A percentile compares a stretch with the other conserved stretches of the same genome.
These are phyloP conservation scores for Venturia pyrina DNA, from an alignment of 2,329 filamentous ascomycete genomes.

Conservation along the genomic window DNA sequence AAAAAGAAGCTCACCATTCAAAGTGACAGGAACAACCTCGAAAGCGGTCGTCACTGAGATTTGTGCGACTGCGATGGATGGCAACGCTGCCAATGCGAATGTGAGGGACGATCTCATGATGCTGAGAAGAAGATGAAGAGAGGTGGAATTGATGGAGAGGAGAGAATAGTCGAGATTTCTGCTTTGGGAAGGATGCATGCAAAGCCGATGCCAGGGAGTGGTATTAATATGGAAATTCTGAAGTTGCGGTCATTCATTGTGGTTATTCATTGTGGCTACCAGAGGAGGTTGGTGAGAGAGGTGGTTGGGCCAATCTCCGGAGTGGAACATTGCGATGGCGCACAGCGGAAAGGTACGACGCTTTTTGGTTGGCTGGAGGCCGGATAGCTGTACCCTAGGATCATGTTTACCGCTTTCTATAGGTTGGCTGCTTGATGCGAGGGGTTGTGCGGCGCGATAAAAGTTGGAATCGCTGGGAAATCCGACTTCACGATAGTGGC, in stretches of 20 bases:
- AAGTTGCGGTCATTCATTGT: not conserved
- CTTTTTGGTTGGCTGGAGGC: not conserved
- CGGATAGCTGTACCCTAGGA: not conserved
- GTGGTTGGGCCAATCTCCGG: not conserved
- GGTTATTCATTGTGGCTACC: not conserved
- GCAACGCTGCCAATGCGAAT: not conserved
- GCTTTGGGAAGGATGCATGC: not conserved
- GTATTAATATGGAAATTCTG: not conserved
- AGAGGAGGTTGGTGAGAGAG: not conserved
- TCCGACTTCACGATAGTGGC: not conserved
- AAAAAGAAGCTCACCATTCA: conserved; percentile 1
- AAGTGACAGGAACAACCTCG: conserved; percentile 1
- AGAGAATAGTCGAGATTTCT: not conserved
- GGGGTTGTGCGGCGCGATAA: not conserved
- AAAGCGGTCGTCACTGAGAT: not conserved
- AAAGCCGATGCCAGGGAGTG: not conserved
- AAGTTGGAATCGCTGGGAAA: not conserved
- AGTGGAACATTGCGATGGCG: not conserved
- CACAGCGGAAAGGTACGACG: not conserved
- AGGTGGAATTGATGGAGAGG: not conserved
- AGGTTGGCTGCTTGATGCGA: not conserved
- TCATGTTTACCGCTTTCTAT: too few species aligned
- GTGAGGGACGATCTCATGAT: not conserved
- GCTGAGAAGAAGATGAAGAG: not conserved
- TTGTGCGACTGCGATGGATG: conserved; percentile 1